These are phyloP conservation scores for Mikania micrantha DNA, from an alignment of 129 eudicot genomes.

Conservation along the genomic window DNA sequence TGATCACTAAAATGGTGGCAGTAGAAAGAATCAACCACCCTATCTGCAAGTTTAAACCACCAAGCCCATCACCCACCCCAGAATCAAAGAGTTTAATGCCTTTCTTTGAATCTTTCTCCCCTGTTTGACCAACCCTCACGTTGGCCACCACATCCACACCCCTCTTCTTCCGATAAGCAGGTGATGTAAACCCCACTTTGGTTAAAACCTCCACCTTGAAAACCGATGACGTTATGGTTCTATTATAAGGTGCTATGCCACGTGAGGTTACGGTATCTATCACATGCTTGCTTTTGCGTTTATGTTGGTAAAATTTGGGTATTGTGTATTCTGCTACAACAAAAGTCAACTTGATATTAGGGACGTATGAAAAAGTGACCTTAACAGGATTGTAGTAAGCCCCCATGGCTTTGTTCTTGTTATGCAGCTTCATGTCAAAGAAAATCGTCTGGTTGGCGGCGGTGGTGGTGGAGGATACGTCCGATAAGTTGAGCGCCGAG, in stretches of 20 bases:
- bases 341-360: conserved; percentile 24
- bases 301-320: conserved; percentile 21
- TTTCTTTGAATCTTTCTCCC: conserved; percentile 3
- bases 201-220: conserved; percentile 25
- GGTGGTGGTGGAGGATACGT: conserved; percentile 28
- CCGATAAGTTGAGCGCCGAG: conserved; percentile 27
- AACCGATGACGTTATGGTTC: conserved; percentile 14
- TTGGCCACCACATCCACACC: conserved; percentile 14
- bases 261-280: conserved; percentile 15
- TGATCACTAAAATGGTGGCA: conserved; percentile 14
- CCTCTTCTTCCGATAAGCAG: conserved; percentile 22
- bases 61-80: conserved; percentile 7
- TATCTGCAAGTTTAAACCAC: neutral
- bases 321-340: conserved; percentile 21
- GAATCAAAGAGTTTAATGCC: conserved; percentile 24
- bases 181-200: conserved; percentile 25
- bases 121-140: conserved; percentile 22
- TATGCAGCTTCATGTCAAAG: conserved; percentile 27
- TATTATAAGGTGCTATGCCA: conserved; percentile 17
- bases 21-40: conserved; percentile 11
- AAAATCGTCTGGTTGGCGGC: conserved; percentile 21
- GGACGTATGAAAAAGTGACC: conserved; percentile 26
- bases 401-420: conserved; percentile 30
- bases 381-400: conserved; percentile 25
- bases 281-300: conserved; percentile 16